These are phyloP conservation scores for Xanthoparmelia taractica DNA, from an alignment of 495 filamentous ascomycete species.

Conservation along the genomic window DNA sequence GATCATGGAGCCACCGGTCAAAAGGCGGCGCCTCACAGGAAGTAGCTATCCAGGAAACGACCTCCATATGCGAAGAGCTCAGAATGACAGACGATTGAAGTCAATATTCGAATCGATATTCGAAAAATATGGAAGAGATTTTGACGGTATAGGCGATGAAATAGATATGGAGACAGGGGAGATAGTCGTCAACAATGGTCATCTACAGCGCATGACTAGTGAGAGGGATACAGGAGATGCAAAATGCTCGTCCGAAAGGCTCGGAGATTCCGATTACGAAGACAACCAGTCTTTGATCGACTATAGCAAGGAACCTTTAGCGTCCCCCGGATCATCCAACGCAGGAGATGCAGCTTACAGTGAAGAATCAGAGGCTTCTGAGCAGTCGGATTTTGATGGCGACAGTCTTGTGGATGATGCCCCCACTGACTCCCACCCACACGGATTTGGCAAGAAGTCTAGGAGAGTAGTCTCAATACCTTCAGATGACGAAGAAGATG, in stretches of 20 bases:
- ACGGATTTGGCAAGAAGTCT: background rate
- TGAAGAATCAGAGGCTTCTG: background rate
- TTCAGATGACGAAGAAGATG: constrained; percentile 13
- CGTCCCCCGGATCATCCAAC: background rate
- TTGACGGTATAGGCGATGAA: constrained; percentile 71
- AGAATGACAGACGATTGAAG: constrained; percentile 62
- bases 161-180: constrained; percentile 70
- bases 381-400: constrained; percentile 9
- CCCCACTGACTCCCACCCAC: background rate
- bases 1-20: constrained; percentile 50
- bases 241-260: constrained; percentile 1
- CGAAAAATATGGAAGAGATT: constrained; percentile 76
- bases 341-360: background rate
- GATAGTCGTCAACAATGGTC: constrained; percentile 82
- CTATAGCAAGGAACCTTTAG: background rate
- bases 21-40: constrained; percentile 47
- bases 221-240: constrained; percentile 41
- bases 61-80: constrained; percentile 49
- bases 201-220: constrained; percentile 52
- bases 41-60: constrained; percentile 42
- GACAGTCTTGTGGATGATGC: constrained; percentile 16
- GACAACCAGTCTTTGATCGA: background rate
- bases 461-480: background rate
- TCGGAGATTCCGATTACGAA: constrained; percentile 7
- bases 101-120: constrained; percentile 80